A percentile compares a stretch with the other conserved stretches of the same genome.
phyloP scores from a whole-genome alignment of 805 yeast genomes.

The Ogataea corticis region DNA sequence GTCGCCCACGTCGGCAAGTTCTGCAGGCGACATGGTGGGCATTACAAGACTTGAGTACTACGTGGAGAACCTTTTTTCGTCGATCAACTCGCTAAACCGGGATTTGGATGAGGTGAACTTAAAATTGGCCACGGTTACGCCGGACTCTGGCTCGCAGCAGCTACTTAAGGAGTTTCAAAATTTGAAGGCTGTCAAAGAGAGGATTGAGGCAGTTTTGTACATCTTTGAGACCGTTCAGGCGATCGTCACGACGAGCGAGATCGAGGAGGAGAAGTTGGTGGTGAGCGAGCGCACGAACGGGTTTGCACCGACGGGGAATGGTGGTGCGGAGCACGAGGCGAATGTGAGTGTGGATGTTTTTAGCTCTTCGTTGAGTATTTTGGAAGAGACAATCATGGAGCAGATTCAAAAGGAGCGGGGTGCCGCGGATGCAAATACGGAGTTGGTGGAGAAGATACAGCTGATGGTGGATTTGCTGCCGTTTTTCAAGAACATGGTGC shows the following conservation, averaged over 20 bases:
- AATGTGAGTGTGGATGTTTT: conserved; percentile 30
- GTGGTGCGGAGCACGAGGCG: conserved; percentile 3
- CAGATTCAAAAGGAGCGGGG: conserved; percentile 38
- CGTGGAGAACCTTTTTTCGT: conserved; percentile 56
- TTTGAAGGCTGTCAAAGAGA: conserved; percentile 45
- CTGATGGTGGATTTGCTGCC: conserved; percentile 50
- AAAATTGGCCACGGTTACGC: conserved; percentile 22
- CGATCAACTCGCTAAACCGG: conserved; percentile 55
- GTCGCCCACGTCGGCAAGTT: conserved; percentile 3
- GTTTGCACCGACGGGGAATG: conserved; percentile 15
- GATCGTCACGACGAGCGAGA: conserved; percentile 36
- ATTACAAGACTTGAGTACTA: conserved; percentile 67
- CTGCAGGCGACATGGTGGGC: conserved; percentile 29
- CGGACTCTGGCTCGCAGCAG: conserved; percentile 11
- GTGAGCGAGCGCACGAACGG: not conserved
- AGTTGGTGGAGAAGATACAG: conserved; percentile 44
- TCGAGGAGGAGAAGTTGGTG: conserved; percentile 15
- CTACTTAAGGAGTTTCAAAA: conserved; percentile 41
- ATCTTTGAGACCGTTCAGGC: conserved; percentile 47
- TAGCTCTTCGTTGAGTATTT: conserved; percentile 40
- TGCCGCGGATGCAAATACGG: conserved; percentile 32
- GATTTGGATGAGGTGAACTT: conserved; percentile 40
- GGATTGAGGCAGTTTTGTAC: conserved; percentile 46
- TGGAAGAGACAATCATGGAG: conserved; percentile 47
- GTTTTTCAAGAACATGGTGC: conserved; percentile 51